Percentiles rank a stretch among this genome's conserved stretches.
These are phyloP conservation scores for Athelia sp. DNA, from an alignment of 1,284 basidiomycete genomes.

Conservation along the genomic window DNA sequence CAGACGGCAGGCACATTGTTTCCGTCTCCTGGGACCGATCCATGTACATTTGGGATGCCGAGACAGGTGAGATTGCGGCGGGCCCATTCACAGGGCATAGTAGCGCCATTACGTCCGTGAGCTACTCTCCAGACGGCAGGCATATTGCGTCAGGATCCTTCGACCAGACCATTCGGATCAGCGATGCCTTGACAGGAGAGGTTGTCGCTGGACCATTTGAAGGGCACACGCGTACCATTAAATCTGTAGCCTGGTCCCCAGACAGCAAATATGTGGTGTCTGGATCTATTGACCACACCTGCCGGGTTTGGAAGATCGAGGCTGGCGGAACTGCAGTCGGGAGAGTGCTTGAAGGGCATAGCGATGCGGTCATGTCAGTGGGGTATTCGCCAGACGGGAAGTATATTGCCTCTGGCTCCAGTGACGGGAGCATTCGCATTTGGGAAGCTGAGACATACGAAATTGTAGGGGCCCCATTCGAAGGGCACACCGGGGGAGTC, in stretches of 20 bases:
- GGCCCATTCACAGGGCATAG: not conserved
- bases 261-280: not conserved
- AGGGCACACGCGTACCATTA: not conserved
- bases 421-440: not conserved
- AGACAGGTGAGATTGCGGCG: not conserved
- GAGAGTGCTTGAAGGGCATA: not conserved
- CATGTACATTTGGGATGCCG: not conserved
- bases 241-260: not conserved
- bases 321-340: no score
- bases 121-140: slow-evolving; percentile 54
- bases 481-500: not conserved
- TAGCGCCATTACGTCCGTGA: slow-evolving; percentile 38
- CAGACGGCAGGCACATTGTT: not conserved
- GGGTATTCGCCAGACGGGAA: not conserved
- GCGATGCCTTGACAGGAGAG: not conserved
- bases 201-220: not conserved
- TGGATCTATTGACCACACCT: not conserved
- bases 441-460: not conserved
- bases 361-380: not conserved
- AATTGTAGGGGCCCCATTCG: not conserved
- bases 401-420: not conserved
- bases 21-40: not conserved
- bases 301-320: not conserved
- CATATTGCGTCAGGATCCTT: slow-evolving; percentile 59
- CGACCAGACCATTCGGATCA: not conserved